phyloP scores from a whole-genome alignment of 2,329 filamentous ascomycete species.

The Chalara sp. region DNA sequence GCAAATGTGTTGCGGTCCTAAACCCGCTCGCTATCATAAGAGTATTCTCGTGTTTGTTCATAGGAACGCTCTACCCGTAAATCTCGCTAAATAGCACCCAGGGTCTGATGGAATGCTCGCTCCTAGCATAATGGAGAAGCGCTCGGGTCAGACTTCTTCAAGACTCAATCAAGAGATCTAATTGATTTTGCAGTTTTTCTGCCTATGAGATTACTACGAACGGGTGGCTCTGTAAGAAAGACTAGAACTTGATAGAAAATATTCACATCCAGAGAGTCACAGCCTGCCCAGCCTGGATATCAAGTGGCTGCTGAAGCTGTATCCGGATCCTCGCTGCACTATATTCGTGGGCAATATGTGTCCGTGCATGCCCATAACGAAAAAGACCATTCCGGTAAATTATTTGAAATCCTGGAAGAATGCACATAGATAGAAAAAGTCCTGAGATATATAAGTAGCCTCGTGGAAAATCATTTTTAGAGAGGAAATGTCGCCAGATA shows the following conservation, averaged over 20 bases:
- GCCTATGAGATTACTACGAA: slow-evolving; percentile 25
- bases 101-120: background rate
- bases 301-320: slow-evolving; percentile 12
- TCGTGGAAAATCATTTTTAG: background rate
- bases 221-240: slow-evolving; percentile 22
- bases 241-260: slow-evolving; percentile 13
- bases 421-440: too few relatives aligned
- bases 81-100: slow-evolving; percentile 27
- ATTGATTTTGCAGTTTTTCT: slow-evolving; percentile 3
- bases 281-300: slow-evolving; percentile 11
- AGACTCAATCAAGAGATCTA: slow-evolving; percentile 28
- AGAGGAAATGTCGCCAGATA: slow-evolving; percentile 12
- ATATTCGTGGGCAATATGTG: slow-evolving; percentile 4
- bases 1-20: slow-evolving; percentile 27
- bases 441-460: too few relatives aligned
- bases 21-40: slow-evolving; percentile 30
- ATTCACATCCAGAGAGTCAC: slow-evolving; percentile 15
- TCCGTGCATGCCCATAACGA: background rate
- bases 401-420: too few relatives aligned
- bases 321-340: slow-evolving; percentile 6
- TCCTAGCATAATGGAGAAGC: slow-evolving; percentile 15
- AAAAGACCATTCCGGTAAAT: slow-evolving; percentile 10
- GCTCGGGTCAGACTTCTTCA: slow-evolving; percentile 22
- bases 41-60: slow-evolving; percentile 24
- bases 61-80: slow-evolving; percentile 23